Percentiles rank a stretch among this genome's conserved stretches.
Conservation (phyloP, 75 land plant species). For the Ceratopteris richardii region DNA sequence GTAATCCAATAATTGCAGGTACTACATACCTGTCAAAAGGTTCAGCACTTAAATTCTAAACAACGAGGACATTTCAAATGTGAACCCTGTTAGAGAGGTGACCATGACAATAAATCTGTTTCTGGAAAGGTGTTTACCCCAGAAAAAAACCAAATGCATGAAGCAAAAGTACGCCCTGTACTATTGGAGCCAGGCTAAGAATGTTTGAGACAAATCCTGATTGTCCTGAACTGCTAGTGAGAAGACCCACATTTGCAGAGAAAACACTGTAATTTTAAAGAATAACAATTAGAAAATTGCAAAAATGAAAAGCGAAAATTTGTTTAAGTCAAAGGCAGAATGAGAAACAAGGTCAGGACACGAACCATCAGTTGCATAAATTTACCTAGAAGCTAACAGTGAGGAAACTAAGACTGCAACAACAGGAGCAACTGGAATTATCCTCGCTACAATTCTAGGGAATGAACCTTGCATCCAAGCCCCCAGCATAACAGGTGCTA, state of each 20-base stretch:
- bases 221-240: conserved; percentile 14
- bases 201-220: conserved; percentile 16
- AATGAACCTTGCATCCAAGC: conserved; percentile 63
- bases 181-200: conserved; percentile 28
- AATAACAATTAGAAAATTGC: background rate
- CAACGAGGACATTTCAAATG: conserved; percentile 3
- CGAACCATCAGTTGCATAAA: background rate
- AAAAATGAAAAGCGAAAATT: too few relatives aligned
- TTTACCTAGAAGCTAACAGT: conserved; percentile 68
- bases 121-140: conserved; percentile 43
- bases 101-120: background rate
- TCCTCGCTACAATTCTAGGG: conserved; percentile 37
- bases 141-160: conserved; percentile 68
- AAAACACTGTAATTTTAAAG: conserved; percentile 45
- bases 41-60: background rate
- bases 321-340: too few relatives aligned
- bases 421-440: conserved; percentile 61
- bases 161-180: conserved; percentile 45
- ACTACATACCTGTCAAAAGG: conserved; percentile 40
- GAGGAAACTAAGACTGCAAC: conserved; percentile 71
- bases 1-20: conserved; percentile 48
- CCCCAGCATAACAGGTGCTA: conserved; percentile 68
- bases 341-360: too few relatives aligned
- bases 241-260: conserved; percentile 61
- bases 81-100: background rate